These are phyloP conservation scores for Dactylellina drechsleri DNA, from an alignment of 2,329 filamentous ascomycete species.

Conservation along the genomic window DNA sequence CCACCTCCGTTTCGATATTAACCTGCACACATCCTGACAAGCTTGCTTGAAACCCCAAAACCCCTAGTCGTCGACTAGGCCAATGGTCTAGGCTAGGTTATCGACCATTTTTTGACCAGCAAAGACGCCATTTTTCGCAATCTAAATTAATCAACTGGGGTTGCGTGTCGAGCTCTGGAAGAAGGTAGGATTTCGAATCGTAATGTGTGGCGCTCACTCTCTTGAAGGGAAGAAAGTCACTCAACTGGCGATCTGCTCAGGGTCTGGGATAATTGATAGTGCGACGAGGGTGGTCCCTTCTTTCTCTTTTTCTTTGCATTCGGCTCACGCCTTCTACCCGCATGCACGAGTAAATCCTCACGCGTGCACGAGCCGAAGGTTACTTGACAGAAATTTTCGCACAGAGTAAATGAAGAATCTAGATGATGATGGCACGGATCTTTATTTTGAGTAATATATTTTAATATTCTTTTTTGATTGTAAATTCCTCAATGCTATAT, in stretches of 20 bases:
- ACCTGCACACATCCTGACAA: slow-evolving; percentile 5
- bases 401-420: background rate
- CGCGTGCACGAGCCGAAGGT: slow-evolving; percentile 1
- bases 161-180: slow-evolving; percentile 28
- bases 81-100: slow-evolving; percentile 23
- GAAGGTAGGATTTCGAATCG: slow-evolving; percentile 21
- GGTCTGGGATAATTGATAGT: slow-evolving; percentile 34
- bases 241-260: slow-evolving; percentile 31
- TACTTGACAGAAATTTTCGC: too few relatives aligned
- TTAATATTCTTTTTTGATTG: slow-evolving; percentile 39
- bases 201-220: background rate
- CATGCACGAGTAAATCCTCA: slow-evolving; percentile 25
- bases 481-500: slow-evolving; percentile 32
- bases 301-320: background rate
- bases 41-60: slow-evolving; percentile 15
- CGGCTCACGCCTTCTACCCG: slow-evolving; percentile 21
- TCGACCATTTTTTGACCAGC: slow-evolving; percentile 28
- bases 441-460: slow-evolving; percentile 26
- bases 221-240: slow-evolving; percentile 39
- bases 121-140: slow-evolving; percentile 50
- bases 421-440: background rate
- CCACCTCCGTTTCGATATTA: slow-evolving; percentile 8
- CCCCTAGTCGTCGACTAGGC: background rate
- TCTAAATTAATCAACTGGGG: slow-evolving; percentile 24
- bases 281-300: slow-evolving; percentile 16